Evolutionary conservation across 805 yeast genomes (phyloP), one percentile per base, ranked within the genome.

Genomic region (Ogataea nakhonphanomensis): DNA sequence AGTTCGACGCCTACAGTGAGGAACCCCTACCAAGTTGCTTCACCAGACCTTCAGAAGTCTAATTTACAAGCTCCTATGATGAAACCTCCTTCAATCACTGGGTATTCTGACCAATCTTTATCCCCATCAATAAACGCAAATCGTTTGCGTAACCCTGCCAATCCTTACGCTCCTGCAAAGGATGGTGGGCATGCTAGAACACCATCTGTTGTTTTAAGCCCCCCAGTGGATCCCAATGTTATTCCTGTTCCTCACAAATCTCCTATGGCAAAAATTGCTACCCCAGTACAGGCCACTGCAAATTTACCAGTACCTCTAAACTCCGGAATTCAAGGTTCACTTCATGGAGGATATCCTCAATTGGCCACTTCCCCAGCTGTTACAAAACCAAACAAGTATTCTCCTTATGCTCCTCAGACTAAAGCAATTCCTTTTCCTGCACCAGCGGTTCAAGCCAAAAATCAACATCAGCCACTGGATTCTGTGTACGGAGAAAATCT

Each of bases 131-230:
- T 10, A 9, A 28, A 20, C 3, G 33, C 13, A 12, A 12, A 25
- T 6, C 38, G 37, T 2, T 22, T 38, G 2, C 38, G 53, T 29
- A 48, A 43, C 30, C 14, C 54, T 3, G 37, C 54, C 8, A 59
- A 61, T 31, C 63, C 64, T 5, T 59, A 59, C 49, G 65, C 63
- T 17, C 65, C 65, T 11, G 48, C 58, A 2, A 55, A 52, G 22
- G 54, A 35, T 8, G 63, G 62, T 5, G 65, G 63, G 2, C 65
- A 57, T 44, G 53, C 56, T 4, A 50, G 60, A 39, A 53, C 54
- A 2, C 15, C 46, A 1, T 58, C 64, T 2, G 37, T 39, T 1
- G 32, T 54, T 5, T 40, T 53, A 1, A 48, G 33, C n/a, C 49
- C 55, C 7, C 55, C 58, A 2, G 31, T 54, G 8, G 49, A 56